Percentiles rank a stretch among this genome's conserved stretches.
These are phyloP conservation scores for Wickerhamomyces sp. DNA, from an alignment of 1,139 yeast genomes.

Conservation along the genomic window DNA sequence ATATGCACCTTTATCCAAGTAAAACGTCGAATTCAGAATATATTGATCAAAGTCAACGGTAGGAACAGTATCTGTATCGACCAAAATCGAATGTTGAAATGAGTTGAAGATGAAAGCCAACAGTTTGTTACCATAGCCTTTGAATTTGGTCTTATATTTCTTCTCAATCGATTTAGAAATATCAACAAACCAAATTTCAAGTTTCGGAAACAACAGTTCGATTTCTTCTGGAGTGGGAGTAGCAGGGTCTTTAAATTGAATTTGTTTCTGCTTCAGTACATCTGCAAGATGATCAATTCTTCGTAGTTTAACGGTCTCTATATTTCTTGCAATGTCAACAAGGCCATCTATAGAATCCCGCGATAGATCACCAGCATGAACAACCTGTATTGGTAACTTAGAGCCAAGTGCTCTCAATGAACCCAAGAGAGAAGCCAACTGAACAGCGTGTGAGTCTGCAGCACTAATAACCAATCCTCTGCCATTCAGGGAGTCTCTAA, in stretches of 20 bases:
- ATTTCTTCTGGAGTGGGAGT: slow-evolving; percentile 1
- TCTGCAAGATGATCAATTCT: neutral
- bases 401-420: slow-evolving; percentile 43
- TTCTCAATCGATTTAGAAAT: slow-evolving; percentile 30
- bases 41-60: neutral
- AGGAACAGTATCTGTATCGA: slow-evolving; percentile 34
- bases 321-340: slow-evolving; percentile 12
- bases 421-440: slow-evolving; percentile 41
- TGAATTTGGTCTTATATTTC: neutral
- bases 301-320: neutral
- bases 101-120: slow-evolving; percentile 26
- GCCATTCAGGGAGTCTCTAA: slow-evolving; percentile 34
- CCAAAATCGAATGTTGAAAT: slow-evolving; percentile 43
- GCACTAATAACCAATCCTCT: slow-evolving; percentile 50
- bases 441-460: slow-evolving; percentile 38
- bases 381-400: slow-evolving; percentile 49
- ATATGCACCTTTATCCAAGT: slow-evolving; percentile 35
- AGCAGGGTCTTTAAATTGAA: neutral
- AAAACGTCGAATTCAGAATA: slow-evolving; percentile 13
- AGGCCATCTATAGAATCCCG: slow-evolving; percentile 22
- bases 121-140: neutral
- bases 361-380: slow-evolving; percentile 39
- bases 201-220: slow-evolving; percentile 33
- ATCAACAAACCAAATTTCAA: slow-evolving; percentile 42
- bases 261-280: slow-evolving; percentile 11